Conservation (phyloP, 129 eudicot genomes). For the Arctium minus region DNA sequence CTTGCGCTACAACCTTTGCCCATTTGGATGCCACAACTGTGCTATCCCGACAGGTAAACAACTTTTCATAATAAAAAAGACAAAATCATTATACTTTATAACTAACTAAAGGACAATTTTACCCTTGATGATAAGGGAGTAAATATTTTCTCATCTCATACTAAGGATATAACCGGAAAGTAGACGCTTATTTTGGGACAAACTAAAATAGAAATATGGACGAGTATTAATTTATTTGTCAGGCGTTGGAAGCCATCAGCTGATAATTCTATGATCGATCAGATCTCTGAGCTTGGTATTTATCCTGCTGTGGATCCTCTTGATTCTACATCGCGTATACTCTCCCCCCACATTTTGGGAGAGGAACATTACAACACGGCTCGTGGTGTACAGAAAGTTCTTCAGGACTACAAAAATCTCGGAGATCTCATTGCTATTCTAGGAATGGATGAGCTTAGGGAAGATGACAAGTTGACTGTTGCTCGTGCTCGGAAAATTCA, state of each 20-base stretch:
- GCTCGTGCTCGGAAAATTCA: conserved; percentile 96
- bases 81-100: no score
- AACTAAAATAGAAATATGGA: no score
- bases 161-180: no score
- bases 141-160: no score
- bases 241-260: no score
- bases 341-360: conserved; percentile 90
- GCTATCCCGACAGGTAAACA: conserved; percentile 86
- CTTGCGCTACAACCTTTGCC: conserved; percentile 96
- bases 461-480: conserved; percentile 90
- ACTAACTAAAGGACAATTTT: no score
- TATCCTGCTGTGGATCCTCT: conserved; percentile 97
- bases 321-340: conserved; percentile 92
- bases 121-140: no score
- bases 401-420: conserved; percentile 94
- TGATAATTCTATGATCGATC: no score
- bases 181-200: no score
- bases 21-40: conserved; percentile 97
- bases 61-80: no score
- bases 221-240: no score
- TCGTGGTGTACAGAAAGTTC: conserved; percentile 97
- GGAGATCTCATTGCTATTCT: conserved; percentile 96
- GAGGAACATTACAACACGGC: conserved; percentile 95
- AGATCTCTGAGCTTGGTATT: conserved; percentile 95
- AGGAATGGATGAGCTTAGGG: conserved; percentile 94